phyloP scores from a whole-genome alignment of 108 stramenopile genomes.

The Nannochloropsis oceanica region DNA sequence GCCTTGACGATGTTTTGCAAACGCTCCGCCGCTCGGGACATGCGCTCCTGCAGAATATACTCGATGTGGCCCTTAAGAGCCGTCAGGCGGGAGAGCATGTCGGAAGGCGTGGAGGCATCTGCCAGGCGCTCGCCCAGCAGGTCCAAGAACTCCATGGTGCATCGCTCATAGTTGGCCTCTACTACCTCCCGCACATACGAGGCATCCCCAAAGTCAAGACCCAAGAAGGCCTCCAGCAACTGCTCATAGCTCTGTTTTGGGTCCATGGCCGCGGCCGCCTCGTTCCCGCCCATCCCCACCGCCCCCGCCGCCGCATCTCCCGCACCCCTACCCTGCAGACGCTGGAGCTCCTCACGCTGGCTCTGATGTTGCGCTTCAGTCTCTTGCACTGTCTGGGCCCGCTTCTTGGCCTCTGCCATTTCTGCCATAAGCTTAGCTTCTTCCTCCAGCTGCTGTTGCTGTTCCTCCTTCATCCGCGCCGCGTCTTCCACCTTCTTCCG shows the following conservation, averaged over 20 bases:
- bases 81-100: background rate
- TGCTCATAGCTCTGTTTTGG: background rate
- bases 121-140: background rate
- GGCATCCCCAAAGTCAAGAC: background rate
- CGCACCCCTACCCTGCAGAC: background rate
- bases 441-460: background rate
- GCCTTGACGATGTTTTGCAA: background rate
- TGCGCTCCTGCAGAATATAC: background rate
- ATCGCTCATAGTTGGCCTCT: background rate
- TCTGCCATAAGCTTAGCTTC: background rate
- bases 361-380: background rate
- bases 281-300: background rate
- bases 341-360: background rate
- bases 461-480: background rate
- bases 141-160: background rate
- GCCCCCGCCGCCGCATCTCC: background rate
- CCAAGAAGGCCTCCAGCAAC: background rate
- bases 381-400: background rate
- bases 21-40: background rate
- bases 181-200: background rate
- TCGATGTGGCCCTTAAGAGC: background rate
- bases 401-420: background rate
- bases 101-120: background rate
- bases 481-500: background rate
- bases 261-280: background rate